Conservation (phyloP, 2,329 filamentous ascomycete genomes). For the Cladophialophora immunda region DNA sequence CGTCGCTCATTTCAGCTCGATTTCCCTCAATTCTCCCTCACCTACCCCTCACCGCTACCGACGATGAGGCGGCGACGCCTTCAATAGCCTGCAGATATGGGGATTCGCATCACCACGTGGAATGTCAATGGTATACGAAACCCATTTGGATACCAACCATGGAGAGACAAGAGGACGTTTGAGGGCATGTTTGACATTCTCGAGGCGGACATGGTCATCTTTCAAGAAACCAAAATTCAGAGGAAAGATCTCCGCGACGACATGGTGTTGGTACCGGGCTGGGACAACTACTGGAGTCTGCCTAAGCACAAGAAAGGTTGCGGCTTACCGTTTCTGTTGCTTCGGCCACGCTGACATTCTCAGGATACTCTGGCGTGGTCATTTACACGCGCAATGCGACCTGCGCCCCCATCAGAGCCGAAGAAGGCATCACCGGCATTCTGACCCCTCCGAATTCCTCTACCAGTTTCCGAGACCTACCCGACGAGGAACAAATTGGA, state of each 20-base stretch:
- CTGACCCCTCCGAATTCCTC: slow-evolving; percentile 77
- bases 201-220: slow-evolving; percentile 89
- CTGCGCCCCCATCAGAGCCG: slow-evolving; percentile 86
- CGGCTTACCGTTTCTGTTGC: not conserved
- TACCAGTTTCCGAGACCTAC: slow-evolving; percentile 76
- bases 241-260: slow-evolving; percentile 90
- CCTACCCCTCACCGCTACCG: not conserved
- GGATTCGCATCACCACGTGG: slow-evolving; percentile 84
- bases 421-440: slow-evolving; percentile 90
- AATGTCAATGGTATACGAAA: slow-evolving; percentile 89
- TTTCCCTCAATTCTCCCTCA: not conserved
- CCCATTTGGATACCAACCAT: slow-evolving; percentile 85
- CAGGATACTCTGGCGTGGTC: slow-evolving; percentile 93
- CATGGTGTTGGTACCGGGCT: slow-evolving; percentile 93
- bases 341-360: not conserved
- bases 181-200: slow-evolving; percentile 93
- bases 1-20: not conserved
- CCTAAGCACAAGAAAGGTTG: slow-evolving; percentile 93
- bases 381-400: slow-evolving; percentile 90
- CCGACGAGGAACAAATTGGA: slow-evolving; percentile 78
- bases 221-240: slow-evolving; percentile 97
- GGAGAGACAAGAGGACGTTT: slow-evolving; percentile 75
- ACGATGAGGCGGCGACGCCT: slow-evolving; percentile 23
- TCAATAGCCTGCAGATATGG: slow-evolving; percentile 59
- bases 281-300: slow-evolving; percentile 96